phyloP scores from a whole-genome alignment of 257 asterid genomes.

The Capsicum baccatum region DNA sequence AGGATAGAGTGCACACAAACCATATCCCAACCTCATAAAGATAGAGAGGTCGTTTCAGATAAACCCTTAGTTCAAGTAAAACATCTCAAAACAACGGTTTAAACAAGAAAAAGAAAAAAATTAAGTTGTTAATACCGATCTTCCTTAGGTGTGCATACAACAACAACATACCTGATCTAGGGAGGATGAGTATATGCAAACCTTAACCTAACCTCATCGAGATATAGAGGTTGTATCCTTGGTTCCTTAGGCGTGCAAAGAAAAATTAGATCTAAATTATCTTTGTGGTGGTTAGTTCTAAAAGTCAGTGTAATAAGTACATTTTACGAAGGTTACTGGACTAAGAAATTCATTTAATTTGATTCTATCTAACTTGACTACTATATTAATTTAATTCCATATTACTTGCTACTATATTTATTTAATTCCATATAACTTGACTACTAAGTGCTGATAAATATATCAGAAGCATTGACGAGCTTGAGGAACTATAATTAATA shows the following conservation, averaged over 20 bases:
- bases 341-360: background rate
- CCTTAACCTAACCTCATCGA: background rate
- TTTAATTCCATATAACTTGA: slow-evolving; percentile 3
- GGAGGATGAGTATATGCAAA: background rate
- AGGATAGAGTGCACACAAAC: background rate
- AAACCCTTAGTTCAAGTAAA: background rate
- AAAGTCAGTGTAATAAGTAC: background rate
- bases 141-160: background rate
- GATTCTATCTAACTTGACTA: background rate
- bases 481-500: background rate
- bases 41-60: too few relatives aligned
- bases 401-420: background rate
- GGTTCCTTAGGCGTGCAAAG: background rate
- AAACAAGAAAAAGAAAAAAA: background rate
- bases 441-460: background rate
- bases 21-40: too few relatives aligned
- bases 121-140: background rate
- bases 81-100: background rate
- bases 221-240: background rate
- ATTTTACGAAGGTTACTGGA: background rate
- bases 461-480: background rate
- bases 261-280: background rate
- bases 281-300: background rate
- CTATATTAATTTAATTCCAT: background rate
- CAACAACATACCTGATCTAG: background rate